Evolutionary conservation across 164 flowering plant genomes (phyloP).

Genomic region (Annona squamosa): DNA sequence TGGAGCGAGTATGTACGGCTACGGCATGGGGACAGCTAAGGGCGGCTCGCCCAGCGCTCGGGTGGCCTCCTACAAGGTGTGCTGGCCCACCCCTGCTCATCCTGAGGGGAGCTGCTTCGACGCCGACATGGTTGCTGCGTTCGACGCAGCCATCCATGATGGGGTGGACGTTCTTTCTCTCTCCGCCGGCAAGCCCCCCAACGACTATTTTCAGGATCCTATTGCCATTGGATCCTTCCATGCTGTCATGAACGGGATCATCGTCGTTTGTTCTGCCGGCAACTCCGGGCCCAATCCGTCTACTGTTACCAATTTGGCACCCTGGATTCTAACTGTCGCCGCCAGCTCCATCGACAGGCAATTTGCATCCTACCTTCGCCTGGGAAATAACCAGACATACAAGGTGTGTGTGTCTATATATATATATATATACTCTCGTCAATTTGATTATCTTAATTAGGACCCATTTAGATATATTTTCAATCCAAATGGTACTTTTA

Average conservation of each 20-base stretch:
- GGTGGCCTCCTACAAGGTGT: conserved; percentile 48
- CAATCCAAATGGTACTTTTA: background rate
- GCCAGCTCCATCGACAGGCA: conserved; percentile 62
- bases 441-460: background rate
- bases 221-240: conserved; percentile 63
- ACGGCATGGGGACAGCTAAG: conserved; percentile 56
- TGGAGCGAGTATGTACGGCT: conserved; percentile 42
- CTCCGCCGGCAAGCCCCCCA: conserved; percentile 34
- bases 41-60: conserved; percentile 66
- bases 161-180: conserved; percentile 49
- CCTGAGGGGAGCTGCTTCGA: conserved; percentile 23
- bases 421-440: background rate
- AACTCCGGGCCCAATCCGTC: conserved; percentile 40
- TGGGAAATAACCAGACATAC: conserved; percentile 31
- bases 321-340: conserved; percentile 65
- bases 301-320: conserved; percentile 42
- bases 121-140: conserved; percentile 46
- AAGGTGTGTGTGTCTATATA: conserved; percentile 16
- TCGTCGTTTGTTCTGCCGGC: conserved; percentile 55
- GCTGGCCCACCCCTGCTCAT: conserved; percentile 27
- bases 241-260: conserved; percentile 48
- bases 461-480: no score
- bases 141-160: conserved; percentile 48
- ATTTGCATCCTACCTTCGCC: conserved; percentile 31
- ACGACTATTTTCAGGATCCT: conserved; percentile 31